Percentiles rank a stretch among this genome's conserved stretches.
These are phyloP conservation scores for Eutrema yunnanense DNA, from an alignment of 345 rosid genomes.

Conservation along the genomic window DNA sequence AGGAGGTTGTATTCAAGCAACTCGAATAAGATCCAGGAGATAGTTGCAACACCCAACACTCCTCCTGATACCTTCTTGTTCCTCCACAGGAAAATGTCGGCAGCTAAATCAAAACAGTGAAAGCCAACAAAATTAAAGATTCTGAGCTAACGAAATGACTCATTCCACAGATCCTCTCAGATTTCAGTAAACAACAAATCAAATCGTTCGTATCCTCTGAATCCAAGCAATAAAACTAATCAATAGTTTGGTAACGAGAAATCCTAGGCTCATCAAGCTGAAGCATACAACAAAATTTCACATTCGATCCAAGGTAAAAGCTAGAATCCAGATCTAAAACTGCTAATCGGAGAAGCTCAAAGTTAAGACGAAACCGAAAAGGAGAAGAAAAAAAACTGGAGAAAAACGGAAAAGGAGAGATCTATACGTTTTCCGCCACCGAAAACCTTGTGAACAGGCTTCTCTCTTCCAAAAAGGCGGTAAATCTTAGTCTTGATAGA, in stretches of 20 bases:
- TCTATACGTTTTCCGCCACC: slow-evolving; percentile 42
- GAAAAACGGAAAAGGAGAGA: background rate
- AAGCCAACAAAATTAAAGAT: background rate
- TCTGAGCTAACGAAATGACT: background rate
- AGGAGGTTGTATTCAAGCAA: slow-evolving; percentile 71
- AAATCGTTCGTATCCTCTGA: background rate
- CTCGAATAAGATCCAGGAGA: slow-evolving; percentile 75
- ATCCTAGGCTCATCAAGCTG: background rate
- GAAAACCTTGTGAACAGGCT: slow-evolving; percentile 32
- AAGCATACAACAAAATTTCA: background rate
- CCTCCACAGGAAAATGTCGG: slow-evolving; percentile 93
- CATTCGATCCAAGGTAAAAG: background rate
- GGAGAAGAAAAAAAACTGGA: background rate
- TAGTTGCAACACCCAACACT: slow-evolving; percentile 75
- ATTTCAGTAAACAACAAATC: background rate
- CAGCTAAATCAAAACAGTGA: slow-evolving; percentile 38
- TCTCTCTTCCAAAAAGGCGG: slow-evolving; percentile 76
- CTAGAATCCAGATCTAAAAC: slow-evolving; percentile 20
- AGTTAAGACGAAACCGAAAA: background rate
- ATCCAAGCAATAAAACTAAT: background rate
- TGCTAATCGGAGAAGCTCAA: background rate
- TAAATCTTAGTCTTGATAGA: slow-evolving; percentile 37
- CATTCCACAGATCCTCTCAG: background rate
- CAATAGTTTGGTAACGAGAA: background rate
- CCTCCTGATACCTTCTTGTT: slow-evolving; percentile 89